Percentiles rank a stretch among this genome's conserved stretches.
phyloP scores from a whole-genome alignment of 1,284 basidiomycete species.

The Marasmius sp. region DNA sequence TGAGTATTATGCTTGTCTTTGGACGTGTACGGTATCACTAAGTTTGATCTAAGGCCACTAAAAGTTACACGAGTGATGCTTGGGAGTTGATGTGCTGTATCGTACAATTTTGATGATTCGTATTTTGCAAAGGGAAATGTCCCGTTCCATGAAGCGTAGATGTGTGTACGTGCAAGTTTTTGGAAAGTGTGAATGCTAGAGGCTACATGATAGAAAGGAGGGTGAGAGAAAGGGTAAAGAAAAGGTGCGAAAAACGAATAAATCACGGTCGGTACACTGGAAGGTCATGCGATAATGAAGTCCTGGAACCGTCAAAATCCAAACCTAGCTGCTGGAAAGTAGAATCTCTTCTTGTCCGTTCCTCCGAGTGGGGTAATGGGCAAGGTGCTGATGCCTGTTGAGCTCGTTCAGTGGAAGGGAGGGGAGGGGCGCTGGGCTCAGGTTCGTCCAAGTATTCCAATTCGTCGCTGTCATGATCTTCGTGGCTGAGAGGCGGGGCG shows the following conservation, averaged over 20 bases:
- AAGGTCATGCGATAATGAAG: background rate
- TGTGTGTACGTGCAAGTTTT: no score
- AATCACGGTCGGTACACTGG: background rate
- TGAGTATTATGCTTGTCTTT: no score
- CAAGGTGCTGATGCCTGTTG: background rate
- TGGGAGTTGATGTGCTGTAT: no score
- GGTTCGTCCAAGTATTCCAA: background rate
- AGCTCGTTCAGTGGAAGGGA: background rate
- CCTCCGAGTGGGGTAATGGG: background rate
- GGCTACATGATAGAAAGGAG: background rate
- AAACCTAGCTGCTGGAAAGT: background rate
- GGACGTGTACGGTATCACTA: no score
- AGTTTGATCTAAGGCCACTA: no score
- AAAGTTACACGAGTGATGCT: no score
- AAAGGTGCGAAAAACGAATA: background rate
- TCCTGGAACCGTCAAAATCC: background rate
- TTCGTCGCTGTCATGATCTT: background rate
- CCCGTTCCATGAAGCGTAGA: background rate
- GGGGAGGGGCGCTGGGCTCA: background rate
- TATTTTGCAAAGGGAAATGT: background rate
- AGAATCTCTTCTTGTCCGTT: background rate
- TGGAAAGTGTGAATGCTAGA: background rate
- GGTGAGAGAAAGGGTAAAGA: background rate
- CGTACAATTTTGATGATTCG: no score
- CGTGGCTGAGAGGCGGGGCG: background rate